Evolutionary conservation across 495 filamentous ascomycete species (phyloP).

Genomic region (Polyplosphaeria fusca): DNA sequence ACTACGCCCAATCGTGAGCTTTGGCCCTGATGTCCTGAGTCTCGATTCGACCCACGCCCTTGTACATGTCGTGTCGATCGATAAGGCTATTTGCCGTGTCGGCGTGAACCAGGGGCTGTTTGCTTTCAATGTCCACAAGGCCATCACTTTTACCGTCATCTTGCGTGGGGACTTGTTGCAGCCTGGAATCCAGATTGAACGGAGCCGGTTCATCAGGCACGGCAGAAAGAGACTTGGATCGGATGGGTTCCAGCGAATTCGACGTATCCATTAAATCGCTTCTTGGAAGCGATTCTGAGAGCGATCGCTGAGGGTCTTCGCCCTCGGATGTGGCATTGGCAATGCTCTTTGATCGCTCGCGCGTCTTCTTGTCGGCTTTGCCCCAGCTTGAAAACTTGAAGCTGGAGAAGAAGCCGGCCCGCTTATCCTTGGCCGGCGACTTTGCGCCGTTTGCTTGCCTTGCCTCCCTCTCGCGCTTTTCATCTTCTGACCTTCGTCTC

Average conservation of each 20-base stretch:
- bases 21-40: slow-evolving; percentile 27
- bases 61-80: slow-evolving; percentile 26
- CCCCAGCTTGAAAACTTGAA: slow-evolving; percentile 15
- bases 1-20: slow-evolving; percentile 11
- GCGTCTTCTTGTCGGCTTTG: slow-evolving; percentile 1
- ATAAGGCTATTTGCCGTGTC: slow-evolving; percentile 26
- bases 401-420: slow-evolving; percentile 10
- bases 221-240: slow-evolving; percentile 28
- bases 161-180: slow-evolving; percentile 1
- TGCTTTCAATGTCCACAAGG: not conserved
- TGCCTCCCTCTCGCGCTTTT: not conserved
- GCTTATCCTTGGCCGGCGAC: slow-evolving; percentile 12
- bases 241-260: slow-evolving; percentile 9
- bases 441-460: not conserved
- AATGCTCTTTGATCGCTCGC: slow-evolving; percentile 8
- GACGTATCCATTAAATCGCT: not conserved
- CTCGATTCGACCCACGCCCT: slow-evolving; percentile 18
- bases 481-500: not conserved
- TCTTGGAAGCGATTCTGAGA: slow-evolving; percentile 11
- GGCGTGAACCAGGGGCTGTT: slow-evolving; percentile 6
- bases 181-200: slow-evolving; percentile 7
- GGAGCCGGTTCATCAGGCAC: slow-evolving; percentile 22
- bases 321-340: not conserved
- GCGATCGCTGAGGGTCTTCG: slow-evolving; percentile 13
- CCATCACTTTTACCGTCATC: not conserved